Evolutionary conservation across 169 alveolate species (phyloP).

Genomic region (Cyclospora cayetanensis): DNA sequence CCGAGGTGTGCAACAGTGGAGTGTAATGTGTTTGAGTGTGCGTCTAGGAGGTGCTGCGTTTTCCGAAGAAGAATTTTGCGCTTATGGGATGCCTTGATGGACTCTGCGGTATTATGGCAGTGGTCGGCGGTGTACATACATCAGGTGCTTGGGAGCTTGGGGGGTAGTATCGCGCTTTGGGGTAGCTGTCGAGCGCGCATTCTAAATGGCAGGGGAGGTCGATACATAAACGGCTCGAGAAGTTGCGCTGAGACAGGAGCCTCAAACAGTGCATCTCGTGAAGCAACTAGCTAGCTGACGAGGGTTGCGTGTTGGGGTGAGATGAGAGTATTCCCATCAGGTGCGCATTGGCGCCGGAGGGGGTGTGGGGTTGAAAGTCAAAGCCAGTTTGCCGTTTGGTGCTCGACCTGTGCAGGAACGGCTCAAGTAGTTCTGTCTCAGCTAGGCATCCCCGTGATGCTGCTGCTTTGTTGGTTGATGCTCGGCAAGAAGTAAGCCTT

Average conservation of each 20-base stretch:
- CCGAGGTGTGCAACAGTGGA: neutral
- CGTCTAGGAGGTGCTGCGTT: slow-evolving; percentile 43
- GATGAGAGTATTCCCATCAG: too few relatives aligned
- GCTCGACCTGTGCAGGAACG: neutral
- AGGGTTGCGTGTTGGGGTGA: too few relatives aligned
- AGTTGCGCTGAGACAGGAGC: too few relatives aligned
- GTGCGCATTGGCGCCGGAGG: too few relatives aligned
- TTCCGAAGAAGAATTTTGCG: slow-evolving; percentile 74
- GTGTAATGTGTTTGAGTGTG: neutral
- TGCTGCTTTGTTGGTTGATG: slow-evolving; percentile 6
- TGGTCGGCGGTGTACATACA: slow-evolving; percentile 76
- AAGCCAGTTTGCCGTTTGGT: too few relatives aligned
- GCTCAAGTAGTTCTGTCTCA: slow-evolving; percentile 77
- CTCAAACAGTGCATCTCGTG: too few relatives aligned
- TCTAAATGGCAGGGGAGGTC: too few relatives aligned
- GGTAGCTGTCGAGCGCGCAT: too few relatives aligned
- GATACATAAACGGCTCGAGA: too few relatives aligned
- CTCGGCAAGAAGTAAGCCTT: neutral
- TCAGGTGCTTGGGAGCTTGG: slow-evolving; percentile 57
- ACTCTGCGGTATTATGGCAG: slow-evolving; percentile 68
- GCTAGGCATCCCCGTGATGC: slow-evolving; percentile 73
- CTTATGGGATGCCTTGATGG: slow-evolving; percentile 75
- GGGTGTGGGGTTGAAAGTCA: neutral
- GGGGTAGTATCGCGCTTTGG: neutral
- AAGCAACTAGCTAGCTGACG: too few relatives aligned